Evolutionary conservation across 805 yeast species (phyloP), one percentile per base, ranked within the genome.

Genomic region (Wickerhamiella kazuoi): DNA sequence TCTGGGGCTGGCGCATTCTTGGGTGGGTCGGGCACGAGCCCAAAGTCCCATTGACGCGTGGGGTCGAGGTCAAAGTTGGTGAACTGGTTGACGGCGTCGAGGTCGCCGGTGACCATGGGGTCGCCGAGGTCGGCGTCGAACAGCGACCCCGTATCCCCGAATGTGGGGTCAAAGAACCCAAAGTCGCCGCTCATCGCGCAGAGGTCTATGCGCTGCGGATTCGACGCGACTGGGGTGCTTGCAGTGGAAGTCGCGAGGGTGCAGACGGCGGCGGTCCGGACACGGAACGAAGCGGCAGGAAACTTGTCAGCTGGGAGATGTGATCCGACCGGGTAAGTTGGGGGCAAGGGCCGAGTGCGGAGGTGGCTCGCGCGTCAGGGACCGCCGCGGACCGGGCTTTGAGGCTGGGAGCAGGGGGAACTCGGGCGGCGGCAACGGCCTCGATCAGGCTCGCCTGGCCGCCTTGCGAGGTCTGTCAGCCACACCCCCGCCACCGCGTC

Each of bases 121-220:
- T 40, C 42, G 13, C 26, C 36, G 28, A 36, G 21, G 5, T 40
- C 43, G n/a, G 39, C 23, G 19, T 40, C 43, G 34, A 40, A 40
- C 26, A 40, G 17, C n/a, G 37, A 21, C 20, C 31, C 34, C 7
- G 24, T n/a, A 19, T 31, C 35, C 15, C 39, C 42, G 34, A 36
- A 40, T 23, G 36, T 38, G 20, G 40, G 36, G 23, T 40, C 43
- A 28, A 36, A 40, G 39, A 40, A 40, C 26, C 26, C 11, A 19
- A 33, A 33, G n/a, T 33, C 35, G 8, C 35, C 35, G 17, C 35
- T 33, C 35, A 33, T 33, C 13, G 15, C 26, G 11, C 26, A 23
- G 11, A 7, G 26, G 11, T n/a, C n/a, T n/a, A n/a, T n/a, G n/a
- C n/a, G n/a, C n/a, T n/a, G n/a, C n/a, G n/a, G n/a, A n/a, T n/a